phyloP scores from a whole-genome alignment of 495 filamentous ascomycete genomes.

The Platismatia glauca region DNA sequence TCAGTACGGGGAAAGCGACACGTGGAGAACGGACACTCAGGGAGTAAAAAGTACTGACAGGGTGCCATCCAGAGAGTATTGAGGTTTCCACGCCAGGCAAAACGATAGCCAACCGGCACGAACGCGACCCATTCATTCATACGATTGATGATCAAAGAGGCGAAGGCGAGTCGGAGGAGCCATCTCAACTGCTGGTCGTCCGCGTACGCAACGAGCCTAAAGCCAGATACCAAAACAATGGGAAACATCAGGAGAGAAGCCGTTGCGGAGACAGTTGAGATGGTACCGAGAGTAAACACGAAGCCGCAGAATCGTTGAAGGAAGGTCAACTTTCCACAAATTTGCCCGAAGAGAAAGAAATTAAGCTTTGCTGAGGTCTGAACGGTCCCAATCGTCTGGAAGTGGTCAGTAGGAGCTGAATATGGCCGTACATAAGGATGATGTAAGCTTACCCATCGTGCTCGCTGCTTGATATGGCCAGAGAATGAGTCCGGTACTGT shows the following conservation, averaged over 20 bases:
- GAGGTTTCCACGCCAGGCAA: conserved; percentile 3
- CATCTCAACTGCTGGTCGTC: conserved; percentile 1
- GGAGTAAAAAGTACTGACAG: neutral
- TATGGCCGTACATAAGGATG: neutral
- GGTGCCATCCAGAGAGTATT: conserved; percentile 8
- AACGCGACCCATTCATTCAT: conserved; percentile 2
- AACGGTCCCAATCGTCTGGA: conserved; percentile 10
- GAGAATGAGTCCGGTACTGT: conserved; percentile 41
- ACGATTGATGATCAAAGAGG: conserved; percentile 2
- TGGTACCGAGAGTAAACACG: conserved; percentile 5
- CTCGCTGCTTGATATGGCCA: conserved; percentile 44
- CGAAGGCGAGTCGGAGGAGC: conserved; percentile 8
- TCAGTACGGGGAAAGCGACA: neutral
- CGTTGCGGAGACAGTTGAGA: neutral
- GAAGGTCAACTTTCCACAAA: neutral
- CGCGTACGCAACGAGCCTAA: conserved; percentile 7
- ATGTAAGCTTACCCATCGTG: conserved; percentile 33
- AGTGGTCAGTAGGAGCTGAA: neutral
- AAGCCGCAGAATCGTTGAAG: conserved; percentile 6
- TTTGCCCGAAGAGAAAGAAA: conserved; percentile 3
- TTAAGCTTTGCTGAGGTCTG: conserved; percentile 1
- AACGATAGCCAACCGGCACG: conserved; percentile 6
- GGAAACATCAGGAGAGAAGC: conserved; percentile 5
- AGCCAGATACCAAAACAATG: conserved; percentile 1
- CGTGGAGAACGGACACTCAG: neutral